Percentiles rank a stretch among this genome's conserved stretches.
Evolutionary conservation across 306 rosid species (phyloP).

Genomic region (Sechiopsis laciniata): DNA sequence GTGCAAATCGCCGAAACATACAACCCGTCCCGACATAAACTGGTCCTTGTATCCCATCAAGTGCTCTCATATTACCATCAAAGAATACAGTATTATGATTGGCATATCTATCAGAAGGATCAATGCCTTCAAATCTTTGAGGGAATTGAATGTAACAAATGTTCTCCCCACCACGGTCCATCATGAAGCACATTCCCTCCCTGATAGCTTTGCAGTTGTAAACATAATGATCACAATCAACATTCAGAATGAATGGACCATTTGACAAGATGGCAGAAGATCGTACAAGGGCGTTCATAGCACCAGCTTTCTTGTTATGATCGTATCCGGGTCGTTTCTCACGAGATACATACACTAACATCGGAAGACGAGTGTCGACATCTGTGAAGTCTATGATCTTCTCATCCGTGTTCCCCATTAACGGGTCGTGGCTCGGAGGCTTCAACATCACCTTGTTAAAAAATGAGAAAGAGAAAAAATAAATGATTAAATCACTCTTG

Average conservation of each 20-base stretch:
- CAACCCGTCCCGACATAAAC: conserved; percentile 87
- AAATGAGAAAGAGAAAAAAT: neutral
- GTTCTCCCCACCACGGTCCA: conserved; percentile 75
- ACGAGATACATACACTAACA: conserved; percentile 76
- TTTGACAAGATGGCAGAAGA: conserved; percentile 75
- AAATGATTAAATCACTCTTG: neutral
- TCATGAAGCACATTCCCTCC: conserved; percentile 92
- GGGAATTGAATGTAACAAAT: conserved; percentile 91
- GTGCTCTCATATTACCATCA: conserved; percentile 58
- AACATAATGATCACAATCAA: conserved; percentile 82
- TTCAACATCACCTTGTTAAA: conserved; percentile 43
- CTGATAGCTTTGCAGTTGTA: conserved; percentile 81
- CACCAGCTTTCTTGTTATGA: conserved; percentile 93
- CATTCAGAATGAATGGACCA: conserved; percentile 86
- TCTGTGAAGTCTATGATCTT: conserved; percentile 49
- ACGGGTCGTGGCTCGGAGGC: conserved; percentile 42
- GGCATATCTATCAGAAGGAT: conserved; percentile 87
- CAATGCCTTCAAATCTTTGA: conserved; percentile 92
- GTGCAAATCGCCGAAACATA: conserved; percentile 77
- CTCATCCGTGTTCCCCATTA: conserved; percentile 38
- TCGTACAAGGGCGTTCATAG: conserved; percentile 86
- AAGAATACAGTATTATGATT: conserved; percentile 88
- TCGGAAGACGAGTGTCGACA: conserved; percentile 70
- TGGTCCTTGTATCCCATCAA: conserved; percentile 62
- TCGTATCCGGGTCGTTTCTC: conserved; percentile 86